phyloP scores from a whole-genome alignment of 805 yeast species.

The Ogataea chonburiensis region DNA sequence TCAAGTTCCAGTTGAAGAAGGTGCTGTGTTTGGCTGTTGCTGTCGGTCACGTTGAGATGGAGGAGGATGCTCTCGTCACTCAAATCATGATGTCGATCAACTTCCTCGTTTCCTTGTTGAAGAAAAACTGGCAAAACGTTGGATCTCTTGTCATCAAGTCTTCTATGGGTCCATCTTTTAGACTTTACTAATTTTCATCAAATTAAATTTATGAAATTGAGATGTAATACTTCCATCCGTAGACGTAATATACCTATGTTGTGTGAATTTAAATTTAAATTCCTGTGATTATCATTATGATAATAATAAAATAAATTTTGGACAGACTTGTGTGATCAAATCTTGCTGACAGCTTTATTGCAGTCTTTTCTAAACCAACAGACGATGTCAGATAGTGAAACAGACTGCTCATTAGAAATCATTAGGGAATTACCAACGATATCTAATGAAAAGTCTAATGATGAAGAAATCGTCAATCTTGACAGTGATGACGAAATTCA shows the following conservation, averaged over 20 bases:
- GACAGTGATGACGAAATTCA: conserved; percentile 13
- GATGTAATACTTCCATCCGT: too few relatives aligned
- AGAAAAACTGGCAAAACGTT: conserved; percentile 99
- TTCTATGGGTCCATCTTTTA: conserved; percentile 99
- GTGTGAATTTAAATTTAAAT: too few relatives aligned
- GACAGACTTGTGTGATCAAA: too few relatives aligned
- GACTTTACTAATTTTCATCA: conserved; percentile 96
- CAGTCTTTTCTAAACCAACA: too few relatives aligned
- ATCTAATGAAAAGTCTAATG: neutral
- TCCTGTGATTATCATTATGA: too few relatives aligned
- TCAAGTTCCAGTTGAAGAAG: conserved; percentile 99
- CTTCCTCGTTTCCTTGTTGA: conserved; percentile 98
- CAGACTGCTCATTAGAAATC: conserved; percentile 14
- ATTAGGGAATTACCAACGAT: conserved; percentile 6
- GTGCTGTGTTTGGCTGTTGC: conserved; percentile 99
- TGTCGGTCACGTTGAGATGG: conserved; percentile 99
- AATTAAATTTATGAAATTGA: too few relatives aligned
- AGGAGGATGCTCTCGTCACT: conserved; percentile 91
- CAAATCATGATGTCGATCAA: conserved; percentile 98
- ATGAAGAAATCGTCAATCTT: conserved; percentile 17
- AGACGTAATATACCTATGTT: too few relatives aligned
- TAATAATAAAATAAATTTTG: too few relatives aligned
- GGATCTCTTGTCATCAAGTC: conserved; percentile 99
- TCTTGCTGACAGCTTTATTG: too few relatives aligned
- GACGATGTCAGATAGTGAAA: conserved; percentile 12